Percentiles rank a stretch among this genome's conserved stretches.
Evolutionary conservation across 2,329 filamentous ascomycete species (phyloP).

Genomic region (Cytospora paraplurivora): DNA sequence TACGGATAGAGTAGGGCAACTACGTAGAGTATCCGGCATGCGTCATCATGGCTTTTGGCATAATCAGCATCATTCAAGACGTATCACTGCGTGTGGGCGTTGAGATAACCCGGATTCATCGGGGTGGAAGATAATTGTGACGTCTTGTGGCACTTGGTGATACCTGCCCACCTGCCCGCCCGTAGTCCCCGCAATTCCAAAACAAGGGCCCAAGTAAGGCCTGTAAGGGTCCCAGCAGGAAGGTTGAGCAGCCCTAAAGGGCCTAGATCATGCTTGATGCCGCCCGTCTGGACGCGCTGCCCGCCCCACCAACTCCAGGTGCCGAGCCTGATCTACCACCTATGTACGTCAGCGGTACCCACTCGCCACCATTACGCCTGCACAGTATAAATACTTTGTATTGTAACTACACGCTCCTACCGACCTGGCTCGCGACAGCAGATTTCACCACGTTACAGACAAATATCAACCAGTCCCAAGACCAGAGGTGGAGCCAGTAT

Average conservation of each 20-base stretch:
- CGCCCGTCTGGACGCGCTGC: too few relatives aligned
- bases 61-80: neutral
- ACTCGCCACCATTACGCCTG: neutral
- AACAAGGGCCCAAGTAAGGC: too few relatives aligned
- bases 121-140: neutral
- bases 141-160: neutral
- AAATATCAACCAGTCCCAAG: too few relatives aligned
- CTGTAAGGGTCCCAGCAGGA: too few relatives aligned
- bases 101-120: neutral
- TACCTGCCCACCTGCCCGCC: neutral
- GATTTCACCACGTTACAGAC: neutral
- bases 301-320: neutral
- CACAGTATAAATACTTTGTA: neutral
- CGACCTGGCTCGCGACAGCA: neutral
- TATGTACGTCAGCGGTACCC: neutral
- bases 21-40: neutral
- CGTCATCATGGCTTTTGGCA: slow-evolving; percentile 1
- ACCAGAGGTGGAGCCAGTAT: too few relatives aligned
- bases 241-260: too few relatives aligned
- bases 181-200: too few relatives aligned
- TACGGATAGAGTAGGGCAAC: neutral
- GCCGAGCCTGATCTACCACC: neutral
- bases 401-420: neutral
- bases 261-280: too few relatives aligned
- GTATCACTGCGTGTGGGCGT: neutral